phyloP scores from a whole-genome alignment of 2,329 filamentous ascomycete genomes.

The Pseudocercospora fijiensis region DNA sequence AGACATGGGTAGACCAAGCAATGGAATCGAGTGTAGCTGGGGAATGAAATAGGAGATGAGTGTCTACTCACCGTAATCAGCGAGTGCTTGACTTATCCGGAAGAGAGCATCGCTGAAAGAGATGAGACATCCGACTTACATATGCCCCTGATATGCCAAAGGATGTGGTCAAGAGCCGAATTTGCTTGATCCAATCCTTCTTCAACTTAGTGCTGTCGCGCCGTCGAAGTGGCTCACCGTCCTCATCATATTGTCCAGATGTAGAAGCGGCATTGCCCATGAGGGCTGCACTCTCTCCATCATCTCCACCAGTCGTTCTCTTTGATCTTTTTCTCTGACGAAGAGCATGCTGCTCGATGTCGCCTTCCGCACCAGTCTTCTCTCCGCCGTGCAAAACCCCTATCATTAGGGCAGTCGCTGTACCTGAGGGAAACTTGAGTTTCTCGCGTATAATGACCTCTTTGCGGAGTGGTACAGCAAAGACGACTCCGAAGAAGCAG shows the following conservation, averaged over 20 bases:
- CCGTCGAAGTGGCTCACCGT: slow-evolving; percentile 24
- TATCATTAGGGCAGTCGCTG: slow-evolving; percentile 92
- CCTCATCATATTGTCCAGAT: slow-evolving; percentile 23
- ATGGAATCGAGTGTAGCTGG: slow-evolving; percentile 75
- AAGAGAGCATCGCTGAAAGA: background rate
- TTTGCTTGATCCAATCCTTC: slow-evolving; percentile 62
- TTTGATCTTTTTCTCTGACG: slow-evolving; percentile 18
- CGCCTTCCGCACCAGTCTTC: slow-evolving; percentile 37
- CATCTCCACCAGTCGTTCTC: slow-evolving; percentile 16
- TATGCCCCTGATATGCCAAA: slow-evolving; percentile 60
- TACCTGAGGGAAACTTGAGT: slow-evolving; percentile 90
- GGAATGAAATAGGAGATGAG: slow-evolving; percentile 88
- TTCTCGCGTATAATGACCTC: slow-evolving; percentile 93
- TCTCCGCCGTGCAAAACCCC: slow-evolving; percentile 74
- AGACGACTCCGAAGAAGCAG: slow-evolving; percentile 95
- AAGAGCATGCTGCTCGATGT: slow-evolving; percentile 40
- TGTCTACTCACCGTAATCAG: slow-evolving; percentile 56
- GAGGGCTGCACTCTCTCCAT: slow-evolving; percentile 40
- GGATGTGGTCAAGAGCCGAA: slow-evolving; percentile 58
- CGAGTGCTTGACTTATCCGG: slow-evolving; percentile 9
- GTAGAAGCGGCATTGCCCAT: slow-evolving; percentile 29
- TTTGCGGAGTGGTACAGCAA: slow-evolving; percentile 84
- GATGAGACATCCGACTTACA: slow-evolving; percentile 36
- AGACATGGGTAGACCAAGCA: slow-evolving; percentile 75
- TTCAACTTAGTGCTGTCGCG: slow-evolving; percentile 26